Evolutionary conservation across 2,329 filamentous ascomycete species (phyloP).

Genomic region (Ophiocordyceps camponoti-rufipedis): DNA sequence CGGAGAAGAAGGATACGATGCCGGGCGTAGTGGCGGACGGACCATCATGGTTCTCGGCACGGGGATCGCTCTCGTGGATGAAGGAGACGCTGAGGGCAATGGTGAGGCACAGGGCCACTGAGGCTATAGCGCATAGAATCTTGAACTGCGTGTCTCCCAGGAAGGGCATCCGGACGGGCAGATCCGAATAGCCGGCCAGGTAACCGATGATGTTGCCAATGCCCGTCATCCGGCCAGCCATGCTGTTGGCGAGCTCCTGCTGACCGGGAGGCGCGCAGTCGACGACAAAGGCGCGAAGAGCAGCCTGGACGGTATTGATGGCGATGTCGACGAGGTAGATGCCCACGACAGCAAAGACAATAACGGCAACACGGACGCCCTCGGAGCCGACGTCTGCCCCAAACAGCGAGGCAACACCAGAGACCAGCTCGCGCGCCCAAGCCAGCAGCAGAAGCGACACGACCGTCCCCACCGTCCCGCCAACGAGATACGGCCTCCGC

Average conservation of each 20-base stretch:
- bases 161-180: slow-evolving; percentile 58
- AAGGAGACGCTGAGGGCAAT: slow-evolving; percentile 49
- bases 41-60: slow-evolving; percentile 41
- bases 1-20: slow-evolving; percentile 60
- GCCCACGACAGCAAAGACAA: slow-evolving; percentile 65
- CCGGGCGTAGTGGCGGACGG: slow-evolving; percentile 42
- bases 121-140: slow-evolving; percentile 73
- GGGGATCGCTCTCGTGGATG: slow-evolving; percentile 67
- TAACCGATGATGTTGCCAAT: slow-evolving; percentile 86
- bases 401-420: slow-evolving; percentile 48
- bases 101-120: slow-evolving; percentile 50
- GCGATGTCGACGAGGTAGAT: slow-evolving; percentile 87
- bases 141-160: slow-evolving; percentile 86
- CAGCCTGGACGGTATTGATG: slow-evolving; percentile 94
- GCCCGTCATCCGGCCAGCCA: slow-evolving; percentile 75
- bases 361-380: slow-evolving; percentile 46
- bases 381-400: slow-evolving; percentile 48
- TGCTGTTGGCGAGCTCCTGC: slow-evolving; percentile 84
- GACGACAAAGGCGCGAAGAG: slow-evolving; percentile 79
- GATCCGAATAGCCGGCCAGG: slow-evolving; percentile 66
- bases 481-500: slow-evolving; percentile 66
- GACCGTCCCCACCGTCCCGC: slow-evolving; percentile 48
- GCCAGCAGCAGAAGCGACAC: slow-evolving; percentile 50
- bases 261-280: slow-evolving; percentile 86
- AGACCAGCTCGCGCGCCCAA: slow-evolving; percentile 58